Evolutionary conservation across 208 protist species (phyloP), one percentile per base, ranked within the genome.

Genomic region (Crithidia sp.): DNA sequence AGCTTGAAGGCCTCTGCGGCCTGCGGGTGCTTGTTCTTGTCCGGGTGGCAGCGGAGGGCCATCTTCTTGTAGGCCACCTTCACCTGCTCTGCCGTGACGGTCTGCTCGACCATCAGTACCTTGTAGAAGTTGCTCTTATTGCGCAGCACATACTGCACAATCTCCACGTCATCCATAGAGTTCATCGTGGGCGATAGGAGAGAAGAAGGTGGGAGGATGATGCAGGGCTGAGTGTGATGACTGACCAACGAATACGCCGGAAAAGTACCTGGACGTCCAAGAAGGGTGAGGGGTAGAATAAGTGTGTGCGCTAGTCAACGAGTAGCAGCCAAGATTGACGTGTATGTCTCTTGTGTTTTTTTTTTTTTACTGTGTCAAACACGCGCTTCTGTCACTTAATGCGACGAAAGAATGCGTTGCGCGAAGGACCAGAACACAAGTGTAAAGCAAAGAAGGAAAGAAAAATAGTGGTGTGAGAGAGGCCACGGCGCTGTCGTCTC

Each of bases 1-100:
- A 95, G 53, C 84, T 97, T 97, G 74, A 98, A 98, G 10, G 93
- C 95, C 56, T 98, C 95, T 13, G 69, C 83, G 13, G 95, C 86
- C 57, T 86, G 69, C 14, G 79, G 63, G 61, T 94, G 74, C 60
- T 90, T 94, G 77, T 95, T 96, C 74, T 97, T 97, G 78, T 98
- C 95, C 6, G 95, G 95, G 70, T 98, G 95, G 56, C 92, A 96
- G 71, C 83, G 91, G 28, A 97, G 72, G 4, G 92, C 94, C 76
- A 95, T 85, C 62, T 89, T 92, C 75, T 94, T 94, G 85, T 97
- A 97, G n/a, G 86, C 84, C 7, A 69, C 67, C 74, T 93, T 95
- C 47, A 97, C 88, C 57, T 96, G 77, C 7, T 86, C 84, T 13
- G 67, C 73, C 7, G 83, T 87, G 44, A 92, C 89, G 40, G 37